phyloP scores from a whole-genome alignment of 345 rosid species.

The Eucalyptus sp. region DNA sequence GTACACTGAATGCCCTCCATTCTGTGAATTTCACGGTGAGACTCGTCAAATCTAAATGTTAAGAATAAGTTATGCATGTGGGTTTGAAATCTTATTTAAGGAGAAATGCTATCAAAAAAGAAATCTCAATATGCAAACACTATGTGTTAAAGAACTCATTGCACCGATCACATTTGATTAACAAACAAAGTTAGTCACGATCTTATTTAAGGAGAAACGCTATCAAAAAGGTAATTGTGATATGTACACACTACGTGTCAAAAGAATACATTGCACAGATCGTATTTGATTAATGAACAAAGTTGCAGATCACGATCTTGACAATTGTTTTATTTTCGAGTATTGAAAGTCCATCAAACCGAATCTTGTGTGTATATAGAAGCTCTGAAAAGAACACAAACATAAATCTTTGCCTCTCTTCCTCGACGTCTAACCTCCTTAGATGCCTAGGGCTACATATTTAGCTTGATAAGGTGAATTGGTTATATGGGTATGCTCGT shows the following conservation, averaged over 20 bases:
- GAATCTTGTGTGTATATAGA: not conserved
- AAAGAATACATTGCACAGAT: not conserved
- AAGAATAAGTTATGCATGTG: not conserved
- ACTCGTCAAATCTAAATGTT: not conserved
- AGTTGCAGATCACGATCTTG: not conserved
- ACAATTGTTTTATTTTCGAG: not conserved
- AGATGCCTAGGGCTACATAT: not conserved
- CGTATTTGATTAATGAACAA: not conserved
- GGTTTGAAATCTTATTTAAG: not conserved
- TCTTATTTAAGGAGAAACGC: not conserved
- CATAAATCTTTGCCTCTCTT: not conserved
- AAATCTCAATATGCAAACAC: not conserved
- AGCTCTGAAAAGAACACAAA: not conserved
- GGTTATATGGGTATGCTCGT: not conserved
- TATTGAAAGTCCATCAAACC: not conserved
- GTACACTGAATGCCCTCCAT: not conserved
- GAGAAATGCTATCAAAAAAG: not conserved
- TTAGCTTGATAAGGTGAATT: not conserved
- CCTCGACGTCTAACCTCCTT: not conserved
- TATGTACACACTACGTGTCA: not conserved
- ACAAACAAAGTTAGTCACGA: not conserved
- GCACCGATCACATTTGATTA: not conserved
- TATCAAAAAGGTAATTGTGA: not conserved
- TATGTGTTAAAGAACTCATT: not conserved
- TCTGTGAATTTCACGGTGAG: not conserved